Conservation (phyloP, 2,329 filamentous ascomycete genomes). For the Didymella pinodella region DNA sequence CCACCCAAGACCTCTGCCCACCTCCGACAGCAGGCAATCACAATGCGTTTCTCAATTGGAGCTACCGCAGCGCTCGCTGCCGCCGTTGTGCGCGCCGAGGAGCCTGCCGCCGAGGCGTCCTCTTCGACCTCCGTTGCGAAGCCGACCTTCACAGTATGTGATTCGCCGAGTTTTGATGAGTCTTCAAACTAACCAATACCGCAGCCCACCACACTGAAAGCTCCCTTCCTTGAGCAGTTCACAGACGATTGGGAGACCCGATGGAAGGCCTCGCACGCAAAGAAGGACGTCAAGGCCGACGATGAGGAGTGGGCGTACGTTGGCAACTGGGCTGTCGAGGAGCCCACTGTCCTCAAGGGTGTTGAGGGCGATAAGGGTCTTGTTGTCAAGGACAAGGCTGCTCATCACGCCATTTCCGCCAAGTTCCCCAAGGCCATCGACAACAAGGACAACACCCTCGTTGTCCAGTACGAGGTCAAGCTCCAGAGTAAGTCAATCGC, state of each 20-base stretch:
- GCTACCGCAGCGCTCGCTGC: slow-evolving; percentile 74
- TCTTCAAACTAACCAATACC: slow-evolving; percentile 25
- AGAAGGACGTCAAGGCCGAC: slow-evolving; percentile 84
- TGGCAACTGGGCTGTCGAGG: slow-evolving; percentile 95
- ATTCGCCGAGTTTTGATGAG: not conserved
- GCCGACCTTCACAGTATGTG: slow-evolving; percentile 86
- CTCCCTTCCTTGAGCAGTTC: slow-evolving; percentile 97
- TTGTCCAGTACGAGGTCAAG: slow-evolving; percentile 99
- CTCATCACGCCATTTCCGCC: slow-evolving; percentile 98
- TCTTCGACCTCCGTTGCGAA: slow-evolving; percentile 70
- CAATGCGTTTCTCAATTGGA: slow-evolving; percentile 72
- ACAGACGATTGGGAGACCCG: slow-evolving; percentile 92
- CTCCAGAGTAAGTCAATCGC: slow-evolving; percentile 81
- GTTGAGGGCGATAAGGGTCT: slow-evolving; percentile 96
- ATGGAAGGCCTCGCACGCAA: slow-evolving; percentile 95
- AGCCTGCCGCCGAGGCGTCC: slow-evolving; percentile 59
- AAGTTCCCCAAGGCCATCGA: slow-evolving; percentile 97
- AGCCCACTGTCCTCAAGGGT: slow-evolving; percentile 87
- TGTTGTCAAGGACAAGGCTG: slow-evolving; percentile 96
- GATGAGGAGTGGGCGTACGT: slow-evolving; percentile 95
- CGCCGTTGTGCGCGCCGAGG: slow-evolving; percentile 75
- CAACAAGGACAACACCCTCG: slow-evolving; percentile 95
- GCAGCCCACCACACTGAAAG: slow-evolving; percentile 89
- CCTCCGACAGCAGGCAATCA: slow-evolving; percentile 43
- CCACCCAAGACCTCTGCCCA: slow-evolving; percentile 42